Conservation (phyloP, 345 rosid genomes). For the Xanthoceras sorbifolium region DNA sequence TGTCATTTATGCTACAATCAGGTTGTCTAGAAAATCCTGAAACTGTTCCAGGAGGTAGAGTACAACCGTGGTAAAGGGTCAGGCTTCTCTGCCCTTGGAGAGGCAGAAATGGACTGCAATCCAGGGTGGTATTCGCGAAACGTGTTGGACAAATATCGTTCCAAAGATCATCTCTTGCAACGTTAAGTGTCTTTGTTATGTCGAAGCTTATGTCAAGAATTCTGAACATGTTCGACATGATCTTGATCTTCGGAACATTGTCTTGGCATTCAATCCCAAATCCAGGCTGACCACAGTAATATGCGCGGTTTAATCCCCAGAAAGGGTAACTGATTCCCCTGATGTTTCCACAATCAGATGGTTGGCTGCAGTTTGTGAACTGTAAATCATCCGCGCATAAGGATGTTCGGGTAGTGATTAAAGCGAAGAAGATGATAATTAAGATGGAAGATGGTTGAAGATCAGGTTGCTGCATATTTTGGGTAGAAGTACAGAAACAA, state of each 20-base stretch:
- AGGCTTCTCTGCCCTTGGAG: constrained; percentile 8
- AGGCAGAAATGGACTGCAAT: constrained; percentile 10
- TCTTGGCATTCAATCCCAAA: constrained; percentile 27
- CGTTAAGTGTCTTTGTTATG: constrained; percentile 10
- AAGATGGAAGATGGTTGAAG: neutral
- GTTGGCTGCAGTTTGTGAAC: constrained; percentile 23
- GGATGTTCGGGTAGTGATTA: neutral
- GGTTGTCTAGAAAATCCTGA: neutral
- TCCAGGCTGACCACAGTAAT: constrained; percentile 30
- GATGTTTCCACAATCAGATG: constrained; percentile 29
- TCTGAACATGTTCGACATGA: constrained; percentile 7
- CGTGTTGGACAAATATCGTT: neutral
- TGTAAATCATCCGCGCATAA: neutral
- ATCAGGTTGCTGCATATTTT: neutral
- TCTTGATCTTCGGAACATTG: constrained; percentile 16
- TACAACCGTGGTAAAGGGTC: constrained; percentile 14
- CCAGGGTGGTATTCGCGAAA: constrained; percentile 1
- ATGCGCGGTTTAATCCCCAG: constrained; percentile 27
- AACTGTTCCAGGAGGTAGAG: neutral
- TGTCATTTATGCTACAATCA: constrained; percentile 1
- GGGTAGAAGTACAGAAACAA: neutral
- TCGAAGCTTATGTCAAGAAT: constrained; percentile 2
- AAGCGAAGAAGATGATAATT: neutral
- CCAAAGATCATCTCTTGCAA: constrained; percentile 30
- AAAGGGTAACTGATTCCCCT: constrained; percentile 33